phyloP scores from a whole-genome alignment of 2,329 filamentous ascomycete species.

The Zymoseptoria ardabiliae region DNA sequence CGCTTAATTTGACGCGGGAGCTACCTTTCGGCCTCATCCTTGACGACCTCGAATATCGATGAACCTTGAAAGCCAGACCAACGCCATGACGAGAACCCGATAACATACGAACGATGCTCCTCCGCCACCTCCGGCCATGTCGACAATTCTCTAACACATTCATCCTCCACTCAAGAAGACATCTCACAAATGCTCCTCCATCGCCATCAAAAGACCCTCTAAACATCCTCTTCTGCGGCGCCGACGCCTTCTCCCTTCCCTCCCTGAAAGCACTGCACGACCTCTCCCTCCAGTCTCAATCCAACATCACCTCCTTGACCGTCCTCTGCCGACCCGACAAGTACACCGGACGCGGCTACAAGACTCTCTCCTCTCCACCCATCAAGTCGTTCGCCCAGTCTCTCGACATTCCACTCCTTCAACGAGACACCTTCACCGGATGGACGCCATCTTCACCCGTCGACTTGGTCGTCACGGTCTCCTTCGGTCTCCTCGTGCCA shows the following conservation, averaged over 20 bases:
- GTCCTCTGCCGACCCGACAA: constrained; percentile 79
- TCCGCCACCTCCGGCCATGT: neutral
- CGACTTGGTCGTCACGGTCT: constrained; percentile 84
- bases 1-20: neutral
- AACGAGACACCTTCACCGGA: constrained; percentile 71
- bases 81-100: neutral
- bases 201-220: constrained; percentile 49
- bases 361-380: constrained; percentile 47
- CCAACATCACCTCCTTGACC: constrained; percentile 66
- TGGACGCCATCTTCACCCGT: constrained; percentile 60
- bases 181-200: neutral
- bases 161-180: neutral
- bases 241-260: constrained; percentile 79
- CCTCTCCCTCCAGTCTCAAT: constrained; percentile 33
- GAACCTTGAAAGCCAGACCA: neutral
- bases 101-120: neutral
- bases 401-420: constrained; percentile 61
- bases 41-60: neutral
- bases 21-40: neutral
- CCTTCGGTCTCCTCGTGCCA: constrained; percentile 87
- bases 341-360: constrained; percentile 52
- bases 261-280: constrained; percentile 63
- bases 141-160: neutral
- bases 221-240: constrained; percentile 86
- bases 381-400: constrained; percentile 59